Evolutionary conservation across 139 green algal species (phyloP).

Genomic region (Chlorella vulgaris): DNA sequence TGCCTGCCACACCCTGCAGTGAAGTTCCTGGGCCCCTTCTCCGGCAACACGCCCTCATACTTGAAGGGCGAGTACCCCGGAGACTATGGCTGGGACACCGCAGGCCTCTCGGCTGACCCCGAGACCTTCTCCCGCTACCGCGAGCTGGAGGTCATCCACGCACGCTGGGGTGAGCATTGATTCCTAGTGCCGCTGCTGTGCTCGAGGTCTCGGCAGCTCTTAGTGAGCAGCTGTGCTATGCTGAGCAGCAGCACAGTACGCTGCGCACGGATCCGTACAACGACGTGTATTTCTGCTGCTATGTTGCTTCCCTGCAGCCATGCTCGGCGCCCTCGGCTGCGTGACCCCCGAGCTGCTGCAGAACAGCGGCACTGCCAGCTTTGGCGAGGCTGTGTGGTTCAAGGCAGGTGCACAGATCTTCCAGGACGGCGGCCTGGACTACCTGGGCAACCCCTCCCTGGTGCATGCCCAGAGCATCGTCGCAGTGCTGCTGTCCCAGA

Average conservation of each 20-base stretch:
- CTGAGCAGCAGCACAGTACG: neutral
- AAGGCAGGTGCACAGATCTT: conserved; percentile 91
- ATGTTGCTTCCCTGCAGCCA: neutral
- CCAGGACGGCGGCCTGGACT: conserved; percentile 77
- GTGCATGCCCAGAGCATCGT: conserved; percentile 89
- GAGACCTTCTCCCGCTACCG: conserved; percentile 89
- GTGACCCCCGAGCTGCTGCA: conserved; percentile 71
- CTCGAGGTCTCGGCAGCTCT: neutral
- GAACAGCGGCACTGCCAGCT: conserved; percentile 55
- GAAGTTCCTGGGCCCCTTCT: conserved; percentile 84
- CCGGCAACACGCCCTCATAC: conserved; percentile 68
- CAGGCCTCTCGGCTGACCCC: conserved; percentile 92
- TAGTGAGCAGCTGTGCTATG: neutral
- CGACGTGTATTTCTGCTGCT: neutral
- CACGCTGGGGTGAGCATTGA: conserved; percentile 78
- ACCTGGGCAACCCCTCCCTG: conserved; percentile 79
- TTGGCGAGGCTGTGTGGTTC: conserved; percentile 87
- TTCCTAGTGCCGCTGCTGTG: neutral
- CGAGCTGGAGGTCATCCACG: conserved; percentile 97
- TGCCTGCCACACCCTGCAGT: conserved; percentile 36
- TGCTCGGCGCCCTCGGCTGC: conserved; percentile 73
- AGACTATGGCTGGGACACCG: conserved; percentile 97
- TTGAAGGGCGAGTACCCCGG: conserved; percentile 90
- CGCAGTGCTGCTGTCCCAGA: conserved; percentile 69
- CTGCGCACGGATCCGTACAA: no score